Conservation (phyloP, 2,329 filamentous ascomycete species). For the Fonsecaea pugnacius region DNA sequence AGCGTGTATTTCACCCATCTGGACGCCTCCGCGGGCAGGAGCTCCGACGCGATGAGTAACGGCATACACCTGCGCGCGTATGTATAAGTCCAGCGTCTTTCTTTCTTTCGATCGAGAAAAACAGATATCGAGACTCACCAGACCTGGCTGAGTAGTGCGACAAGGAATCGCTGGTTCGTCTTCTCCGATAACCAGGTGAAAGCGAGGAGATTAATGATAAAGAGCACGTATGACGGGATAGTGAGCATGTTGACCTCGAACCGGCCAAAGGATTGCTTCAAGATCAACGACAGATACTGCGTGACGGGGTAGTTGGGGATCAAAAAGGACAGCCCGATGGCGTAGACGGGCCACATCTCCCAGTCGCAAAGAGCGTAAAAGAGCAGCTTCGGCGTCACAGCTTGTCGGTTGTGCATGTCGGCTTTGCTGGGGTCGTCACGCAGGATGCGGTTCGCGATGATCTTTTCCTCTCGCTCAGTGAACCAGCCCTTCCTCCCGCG, state of each 20-base stretch:
- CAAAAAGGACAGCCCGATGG: conserved; percentile 50
- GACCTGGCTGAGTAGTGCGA: conserved; percentile 53
- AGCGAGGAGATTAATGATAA: conserved; percentile 57
- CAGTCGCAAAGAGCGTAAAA: conserved; percentile 58
- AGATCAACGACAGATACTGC: conserved; percentile 63
- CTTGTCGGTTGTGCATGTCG: conserved; percentile 39
- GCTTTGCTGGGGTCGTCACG: conserved; percentile 48
- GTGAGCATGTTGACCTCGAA: conserved; percentile 67
- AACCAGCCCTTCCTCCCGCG: conserved; percentile 62
- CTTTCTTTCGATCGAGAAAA: too few species aligned
- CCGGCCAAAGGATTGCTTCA: conserved; percentile 60
- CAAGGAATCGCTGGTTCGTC: conserved; percentile 53
- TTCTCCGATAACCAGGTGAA: conserved; percentile 56
- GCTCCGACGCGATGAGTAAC: conserved; percentile 57
- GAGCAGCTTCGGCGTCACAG: conserved; percentile 52
- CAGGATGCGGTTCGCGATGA: conserved; percentile 62
- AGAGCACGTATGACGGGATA: conserved; percentile 53
- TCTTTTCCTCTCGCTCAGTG: conserved; percentile 66
- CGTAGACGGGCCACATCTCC: conserved; percentile 60
- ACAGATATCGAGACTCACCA: conserved; percentile 48
- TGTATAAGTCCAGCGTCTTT: neutral
- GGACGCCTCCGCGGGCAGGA: conserved; percentile 49
- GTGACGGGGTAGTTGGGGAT: conserved; percentile 40
- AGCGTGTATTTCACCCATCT: conserved; percentile 58
- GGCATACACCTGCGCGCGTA: conserved; percentile 44